phyloP scores from a whole-genome alignment of 495 filamentous ascomycete genomes.

The Friedmanniomyces endolithicus region DNA sequence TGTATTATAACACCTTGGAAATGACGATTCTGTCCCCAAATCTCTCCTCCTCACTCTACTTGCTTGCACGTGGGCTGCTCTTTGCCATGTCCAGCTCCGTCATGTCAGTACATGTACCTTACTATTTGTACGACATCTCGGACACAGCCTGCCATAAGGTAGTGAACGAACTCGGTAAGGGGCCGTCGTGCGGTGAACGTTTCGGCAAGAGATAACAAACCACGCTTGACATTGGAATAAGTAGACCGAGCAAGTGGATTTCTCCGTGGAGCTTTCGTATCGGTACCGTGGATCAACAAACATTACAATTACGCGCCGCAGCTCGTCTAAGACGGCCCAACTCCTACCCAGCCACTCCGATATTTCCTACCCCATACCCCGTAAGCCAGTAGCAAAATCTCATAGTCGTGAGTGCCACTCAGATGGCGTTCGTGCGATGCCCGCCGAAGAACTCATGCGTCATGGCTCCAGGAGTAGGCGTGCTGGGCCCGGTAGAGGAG shows the following conservation, averaged over 20 bases:
- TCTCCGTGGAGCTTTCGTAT: no score
- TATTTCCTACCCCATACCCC: background rate
- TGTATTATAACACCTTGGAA: background rate
- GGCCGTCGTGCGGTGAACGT: no score
- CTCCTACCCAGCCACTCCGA: background rate
- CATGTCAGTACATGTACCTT: no score
- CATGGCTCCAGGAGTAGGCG: background rate
- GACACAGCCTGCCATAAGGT: no score
- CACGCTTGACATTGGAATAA: no score
- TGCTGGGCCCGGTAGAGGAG: background rate
- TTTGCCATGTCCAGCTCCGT: no score
- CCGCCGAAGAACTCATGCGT: background rate
- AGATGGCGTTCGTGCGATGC: background rate
- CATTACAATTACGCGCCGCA: background rate
- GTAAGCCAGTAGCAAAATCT: background rate
- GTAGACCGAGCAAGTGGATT: no score
- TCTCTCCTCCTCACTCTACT: background rate
- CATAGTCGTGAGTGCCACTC: background rate
- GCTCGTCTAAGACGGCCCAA: background rate
- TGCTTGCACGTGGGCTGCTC: no score
- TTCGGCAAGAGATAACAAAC: no score
- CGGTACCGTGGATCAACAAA: no score
- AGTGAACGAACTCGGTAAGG: no score
- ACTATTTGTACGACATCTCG: no score
- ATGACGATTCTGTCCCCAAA: background rate